Evolutionary conservation across 2,329 filamentous ascomycete species (phyloP), one percentile per base, ranked within the genome.

Genomic region (Cephalotrichum gorgonifer): DNA sequence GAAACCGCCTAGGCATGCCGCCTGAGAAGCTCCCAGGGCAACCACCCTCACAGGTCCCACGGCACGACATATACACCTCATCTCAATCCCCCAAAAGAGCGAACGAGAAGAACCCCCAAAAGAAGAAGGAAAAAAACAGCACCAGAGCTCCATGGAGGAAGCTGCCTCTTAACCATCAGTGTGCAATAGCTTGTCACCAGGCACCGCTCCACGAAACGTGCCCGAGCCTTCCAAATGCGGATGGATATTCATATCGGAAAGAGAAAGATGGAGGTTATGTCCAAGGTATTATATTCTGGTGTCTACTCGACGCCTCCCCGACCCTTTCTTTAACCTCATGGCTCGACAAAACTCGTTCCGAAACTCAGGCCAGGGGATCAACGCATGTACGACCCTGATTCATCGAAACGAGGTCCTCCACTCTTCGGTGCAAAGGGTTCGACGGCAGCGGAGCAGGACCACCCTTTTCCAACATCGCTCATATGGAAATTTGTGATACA

Each of bases 271-370:
- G 22, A 6, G 3, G 17, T 39, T 11, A 39, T 22, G 35, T 39
- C 17, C 15, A n/a, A 27, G 25, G 27, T 38, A 52, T 38, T 51
- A 55, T 53, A 49, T 65, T 64, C 55, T 62, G 66, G 68, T 64
- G 70, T 73, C 71, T 71, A 72, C 79, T 84, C 80, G 72, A 83
- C 79, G 77, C 78, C 68, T 69, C 67, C 69, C 72, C 72, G 63
- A 75, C 70, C 72, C 73, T 79, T 72, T 79, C 79, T 84, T 84
- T 81, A 84, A 84, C 80, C 80, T 83, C 78, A 73, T 81, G 76
- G 75, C 67, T 44, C 41, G 47, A 49, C 41, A 43, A 26, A n/a
- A 28, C 25, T 28, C 25, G 27, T 27, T 47, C 27, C 23, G 30
- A 14, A 28, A 15, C 33, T 15, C 45, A 26, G 33, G 22, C 35